These are phyloP conservation scores for Penicillium waksmanii DNA, from an alignment of 495 filamentous ascomycete species.

Conservation along the genomic window DNA sequence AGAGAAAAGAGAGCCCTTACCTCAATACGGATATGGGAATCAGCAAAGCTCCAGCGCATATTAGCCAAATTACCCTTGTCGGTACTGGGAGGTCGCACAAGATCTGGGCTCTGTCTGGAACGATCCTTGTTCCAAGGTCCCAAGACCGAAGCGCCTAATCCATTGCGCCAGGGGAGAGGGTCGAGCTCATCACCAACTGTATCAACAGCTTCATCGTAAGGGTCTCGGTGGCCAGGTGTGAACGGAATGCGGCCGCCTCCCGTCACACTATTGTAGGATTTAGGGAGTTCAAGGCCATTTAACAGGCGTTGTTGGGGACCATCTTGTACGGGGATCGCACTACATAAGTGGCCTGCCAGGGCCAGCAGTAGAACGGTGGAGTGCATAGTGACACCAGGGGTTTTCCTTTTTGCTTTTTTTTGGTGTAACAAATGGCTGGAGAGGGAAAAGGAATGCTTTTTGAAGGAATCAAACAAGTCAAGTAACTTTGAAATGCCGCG, in stretches of 20 bases:
- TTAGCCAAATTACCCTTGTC: constrained; percentile 65
- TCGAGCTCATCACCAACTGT: constrained; percentile 58
- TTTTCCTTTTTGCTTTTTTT: not conserved
- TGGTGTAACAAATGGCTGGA: not conserved
- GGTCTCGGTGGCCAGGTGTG: constrained; percentile 45
- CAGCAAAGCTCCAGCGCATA: constrained; percentile 70
- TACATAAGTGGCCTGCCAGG: constrained; percentile 4
- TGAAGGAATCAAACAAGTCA: not conserved
- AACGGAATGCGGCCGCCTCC: constrained; percentile 30
- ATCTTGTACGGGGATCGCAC: constrained; percentile 3
- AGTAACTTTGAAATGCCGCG: not conserved
- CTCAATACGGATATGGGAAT: constrained; percentile 69
- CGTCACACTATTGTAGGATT: constrained; percentile 1
- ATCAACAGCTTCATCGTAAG: constrained; percentile 58
- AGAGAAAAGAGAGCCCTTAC: constrained; percentile 30
- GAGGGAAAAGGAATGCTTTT: not conserved
- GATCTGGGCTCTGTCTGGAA: constrained; percentile 64
- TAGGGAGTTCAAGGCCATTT: constrained; percentile 1
- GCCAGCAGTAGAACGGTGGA: not conserved
- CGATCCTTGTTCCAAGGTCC: constrained; percentile 68
- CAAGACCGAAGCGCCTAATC: constrained; percentile 61
- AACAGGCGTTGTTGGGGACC: constrained; percentile 3
- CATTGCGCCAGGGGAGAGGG: constrained; percentile 68
- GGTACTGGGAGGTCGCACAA: constrained; percentile 66
- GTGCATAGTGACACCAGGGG: constrained; percentile 6